Base-by-base conservation (phyloP, 2,329 filamentous ascomycete genomes). In the Trichoderma atrobrunneum region DNA sequence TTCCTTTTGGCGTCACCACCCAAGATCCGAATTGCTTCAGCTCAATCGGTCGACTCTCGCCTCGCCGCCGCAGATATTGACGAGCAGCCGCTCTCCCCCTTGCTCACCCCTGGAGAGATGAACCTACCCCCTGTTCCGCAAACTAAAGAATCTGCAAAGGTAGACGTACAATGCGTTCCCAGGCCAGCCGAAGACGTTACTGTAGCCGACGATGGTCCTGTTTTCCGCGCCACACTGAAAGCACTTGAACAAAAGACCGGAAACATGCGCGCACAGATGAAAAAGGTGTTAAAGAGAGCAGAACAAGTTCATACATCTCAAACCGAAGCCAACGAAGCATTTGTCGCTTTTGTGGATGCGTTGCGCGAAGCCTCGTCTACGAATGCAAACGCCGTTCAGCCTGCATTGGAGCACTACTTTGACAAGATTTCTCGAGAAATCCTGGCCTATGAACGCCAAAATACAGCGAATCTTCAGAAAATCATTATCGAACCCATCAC, bases 171-270 rank as follows among this genome's bases (percentile, higher is more conserved):
- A 54, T 95, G 93, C 77, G 67, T 70, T 62, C 93, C 93, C 71
- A 91, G 94, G 63, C 94, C 94, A 3, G 92, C 90, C 39, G 95
- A 97, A 73, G 95, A 97, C 82, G 90, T 94, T 82, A 90, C 92
- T 73, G 89, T 92, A 26, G 91, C 92, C 26, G 96, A 98, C 76
- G 96, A 99, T 82, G 96, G 96, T 0, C 96, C 97, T 0, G 87
- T 99, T 1, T 99, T 99, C 83, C 90, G 97, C 74, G 97, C 96
- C 21, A 98, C 96, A 0, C 97, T 99, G 87, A 98, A 98, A 80
- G 92, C 95, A 0, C 84, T 98, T 32, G 96, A 99, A 81, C 95
- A 97, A 79, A 98, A 97, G 85, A 99, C 95, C 0, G 93, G 94
- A 57, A 97, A 93, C 76, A 96, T 99, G 93, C 91, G 95, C 72